These are phyloP conservation scores for Aureobasidium pullulans DNA, from an alignment of 2,329 filamentous ascomycete genomes.

Conservation along the genomic window DNA sequence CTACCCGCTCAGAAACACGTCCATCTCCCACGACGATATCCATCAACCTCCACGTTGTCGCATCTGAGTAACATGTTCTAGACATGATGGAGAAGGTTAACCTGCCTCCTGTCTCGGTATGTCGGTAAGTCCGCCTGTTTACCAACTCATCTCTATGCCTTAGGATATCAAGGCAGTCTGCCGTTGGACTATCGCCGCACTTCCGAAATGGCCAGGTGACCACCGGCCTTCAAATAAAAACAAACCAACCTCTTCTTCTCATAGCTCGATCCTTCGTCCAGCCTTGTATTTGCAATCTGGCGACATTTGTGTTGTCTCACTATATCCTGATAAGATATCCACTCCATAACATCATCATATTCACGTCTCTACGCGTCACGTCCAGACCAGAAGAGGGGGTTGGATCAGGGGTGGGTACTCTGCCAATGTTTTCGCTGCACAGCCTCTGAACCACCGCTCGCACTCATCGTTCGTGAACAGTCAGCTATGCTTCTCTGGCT, in stretches of 20 bases:
- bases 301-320: neutral
- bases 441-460: neutral
- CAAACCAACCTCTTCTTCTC: neutral
- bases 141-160: neutral
- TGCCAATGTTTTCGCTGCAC: neutral
- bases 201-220: neutral
- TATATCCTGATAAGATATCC: neutral
- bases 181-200: neutral
- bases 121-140: neutral
- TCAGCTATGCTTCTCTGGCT: too few species aligned
- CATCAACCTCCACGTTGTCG: conserved; percentile 5
- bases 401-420: conserved; percentile 2
- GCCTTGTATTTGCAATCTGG: neutral
- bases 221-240: conserved; percentile 6
- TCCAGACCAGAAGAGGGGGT: neutral
- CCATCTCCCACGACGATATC: neutral
- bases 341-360: neutral
- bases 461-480: neutral
- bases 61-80: conserved; percentile 14
- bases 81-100: conserved; percentile 12
- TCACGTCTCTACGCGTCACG: neutral
- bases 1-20: conserved; percentile 12
- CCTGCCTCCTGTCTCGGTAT: neutral
- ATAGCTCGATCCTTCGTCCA: conserved; percentile 1
- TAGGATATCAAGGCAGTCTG: neutral